Base-by-base conservation (phyloP, 352 stramenopile species). In the Pythium plurisporium region DNA sequence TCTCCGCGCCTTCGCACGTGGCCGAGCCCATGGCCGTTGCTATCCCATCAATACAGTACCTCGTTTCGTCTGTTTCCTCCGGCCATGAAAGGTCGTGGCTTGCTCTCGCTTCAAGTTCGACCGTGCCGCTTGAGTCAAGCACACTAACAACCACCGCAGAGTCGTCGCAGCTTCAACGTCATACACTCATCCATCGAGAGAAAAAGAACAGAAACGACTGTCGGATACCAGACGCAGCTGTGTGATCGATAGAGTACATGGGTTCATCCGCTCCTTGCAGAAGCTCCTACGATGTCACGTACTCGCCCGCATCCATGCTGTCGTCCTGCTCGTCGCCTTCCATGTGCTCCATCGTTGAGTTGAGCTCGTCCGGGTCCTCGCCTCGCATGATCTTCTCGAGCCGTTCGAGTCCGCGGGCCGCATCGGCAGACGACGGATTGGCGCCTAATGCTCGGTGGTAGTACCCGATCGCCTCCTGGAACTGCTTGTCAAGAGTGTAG, bases 321-420 rank as follows among this genome's bases (percentile, higher is more conserved):
- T 76, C 75, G 25, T 86, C 73, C 29, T 71, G 67, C 31, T 82
- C 76, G 45, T 84, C 76, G 5, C 62, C 54, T 22, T 80, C 79
- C 53, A 87, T 60, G 56, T 81, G 68, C 29, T 87, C 77, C 64
- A 88, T 79, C 12, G 72, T 79, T 37, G 75, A 76, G 61, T 69
- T 86, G 31, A 86, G 49, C 31, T 86, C 79, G 51, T 94, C 79
- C 0, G 78, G 77, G 52, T 91, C 79, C 30, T 91, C 80, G 4
- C 79, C 82, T 9, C 76, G 79, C 79, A 92, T 86, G 27, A 91
- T 64, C 60, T 87, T 89, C 61, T 94, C 84, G 3, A 94, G 67
- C 5, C 80, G 76, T 9, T 92, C 79, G 14, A 94, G 51, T 0
- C 74, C 84, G 4, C 68, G 67, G 9, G 84, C 17, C 9, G 82